Evolutionary conservation across 495 filamentous ascomycete species (phyloP).

Genomic region (Xylaria grammica): DNA sequence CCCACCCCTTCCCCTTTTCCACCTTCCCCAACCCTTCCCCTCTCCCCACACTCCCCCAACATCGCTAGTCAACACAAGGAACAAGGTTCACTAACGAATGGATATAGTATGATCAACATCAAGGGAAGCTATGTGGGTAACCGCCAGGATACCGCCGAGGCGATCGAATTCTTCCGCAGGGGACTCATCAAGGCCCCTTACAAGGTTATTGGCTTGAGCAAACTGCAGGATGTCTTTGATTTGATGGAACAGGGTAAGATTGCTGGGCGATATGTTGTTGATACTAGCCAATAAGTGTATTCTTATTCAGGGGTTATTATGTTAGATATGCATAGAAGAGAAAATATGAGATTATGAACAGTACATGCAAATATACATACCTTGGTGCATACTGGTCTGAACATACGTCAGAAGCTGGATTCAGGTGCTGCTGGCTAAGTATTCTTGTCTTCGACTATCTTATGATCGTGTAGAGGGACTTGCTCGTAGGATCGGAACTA

Average conservation of each 20-base stretch:
- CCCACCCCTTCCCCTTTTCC: not conserved
- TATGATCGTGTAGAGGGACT: too few relatives aligned
- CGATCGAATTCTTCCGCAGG: slow-evolving; percentile 83
- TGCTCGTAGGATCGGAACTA: too few relatives aligned
- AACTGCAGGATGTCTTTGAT: slow-evolving; percentile 78
- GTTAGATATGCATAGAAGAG: not conserved
- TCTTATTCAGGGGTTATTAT: not conserved
- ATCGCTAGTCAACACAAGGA: slow-evolving; percentile 21
- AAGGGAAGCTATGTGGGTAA: slow-evolving; percentile 94
- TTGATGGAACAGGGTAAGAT: slow-evolving; percentile 79
- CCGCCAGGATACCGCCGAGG: slow-evolving; percentile 81
- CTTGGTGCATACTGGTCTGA: not conserved
- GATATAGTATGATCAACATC: slow-evolving; percentile 76
- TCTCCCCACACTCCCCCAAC: not conserved
- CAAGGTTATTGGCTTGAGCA: slow-evolving; percentile 78
- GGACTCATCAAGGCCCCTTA: slow-evolving; percentile 86
- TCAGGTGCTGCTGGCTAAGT: too few relatives aligned
- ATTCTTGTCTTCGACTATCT: too few relatives aligned
- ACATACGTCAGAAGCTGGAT: too few relatives aligned
- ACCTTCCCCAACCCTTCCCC: not conserved
- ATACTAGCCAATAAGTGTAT: slow-evolving; percentile 57
- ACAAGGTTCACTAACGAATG: slow-evolving; percentile 28
- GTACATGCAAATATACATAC: not conserved
- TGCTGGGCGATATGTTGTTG: slow-evolving; percentile 85
- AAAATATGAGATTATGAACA: not conserved